Evolutionary conservation across 306 rosid genomes (phyloP).

Genomic region (Arachis stenosperma): DNA sequence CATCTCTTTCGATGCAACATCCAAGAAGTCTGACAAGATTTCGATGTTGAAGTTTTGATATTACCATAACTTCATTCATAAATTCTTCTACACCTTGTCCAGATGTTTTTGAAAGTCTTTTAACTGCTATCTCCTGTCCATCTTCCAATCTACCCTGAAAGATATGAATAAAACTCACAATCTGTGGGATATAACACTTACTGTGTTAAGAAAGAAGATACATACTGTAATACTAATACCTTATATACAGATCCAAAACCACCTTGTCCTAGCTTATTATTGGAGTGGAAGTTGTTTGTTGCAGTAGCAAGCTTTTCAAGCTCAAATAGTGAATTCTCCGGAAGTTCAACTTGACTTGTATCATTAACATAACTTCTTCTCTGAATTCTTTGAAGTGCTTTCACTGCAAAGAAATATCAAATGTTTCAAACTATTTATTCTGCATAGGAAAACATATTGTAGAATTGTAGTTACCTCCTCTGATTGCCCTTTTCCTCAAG

Average conservation of each 20-base stretch:
- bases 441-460: neutral
- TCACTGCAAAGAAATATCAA: neutral
- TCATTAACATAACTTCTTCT: neutral
- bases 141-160: constrained; percentile 18
- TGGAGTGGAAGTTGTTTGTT: constrained; percentile 33
- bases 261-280: constrained; percentile 1
- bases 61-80: constrained; percentile 48
- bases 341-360: neutral
- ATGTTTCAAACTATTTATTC: neutral
- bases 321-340: constrained; percentile 25
- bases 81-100: constrained; percentile 46
- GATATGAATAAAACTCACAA: neutral
- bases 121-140: constrained; percentile 40
- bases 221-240: neutral
- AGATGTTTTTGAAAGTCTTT: constrained; percentile 39
- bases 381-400: neutral
- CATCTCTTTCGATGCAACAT: constrained; percentile 40
- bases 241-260: constrained; percentile 37
- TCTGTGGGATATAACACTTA: neutral
- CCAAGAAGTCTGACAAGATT: constrained; percentile 51
- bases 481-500: neutral
- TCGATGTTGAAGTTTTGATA: constrained; percentile 52
- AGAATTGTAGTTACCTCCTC: neutral
- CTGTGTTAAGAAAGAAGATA: neutral
- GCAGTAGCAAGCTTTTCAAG: constrained; percentile 40